Percentiles rank a stretch among this genome's conserved stretches.
Evolutionary conservation across 2,329 filamentous ascomycete genomes (phyloP).

Genomic region (Nothophaeocryptopus gaeumannii): DNA sequence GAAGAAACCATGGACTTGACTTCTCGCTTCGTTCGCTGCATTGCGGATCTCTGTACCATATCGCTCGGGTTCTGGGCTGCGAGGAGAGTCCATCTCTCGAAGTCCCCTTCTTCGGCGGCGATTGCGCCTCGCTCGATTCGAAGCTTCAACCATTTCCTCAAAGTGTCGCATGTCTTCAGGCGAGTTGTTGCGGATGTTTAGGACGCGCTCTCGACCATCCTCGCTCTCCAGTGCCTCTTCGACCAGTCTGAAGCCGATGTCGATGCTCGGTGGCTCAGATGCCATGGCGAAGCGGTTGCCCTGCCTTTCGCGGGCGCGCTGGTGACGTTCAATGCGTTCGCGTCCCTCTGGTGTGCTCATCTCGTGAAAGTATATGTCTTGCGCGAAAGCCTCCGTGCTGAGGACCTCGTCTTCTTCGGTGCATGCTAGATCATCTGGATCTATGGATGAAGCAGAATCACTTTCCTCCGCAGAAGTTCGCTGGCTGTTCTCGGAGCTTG

Average conservation of each 20-base stretch:
- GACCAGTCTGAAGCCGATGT: conserved; percentile 34
- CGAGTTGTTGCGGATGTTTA: conserved; percentile 17
- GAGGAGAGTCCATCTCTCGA: conserved; percentile 2
- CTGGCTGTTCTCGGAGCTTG: conserved; percentile 35
- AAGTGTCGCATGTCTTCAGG: conserved; percentile 7
- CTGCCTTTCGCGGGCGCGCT: conserved; percentile 35
- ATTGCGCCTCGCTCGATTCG: background rate
- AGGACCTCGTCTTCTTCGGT: conserved; percentile 28
- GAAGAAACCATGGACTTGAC: conserved; percentile 26
- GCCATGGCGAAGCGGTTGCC: conserved; percentile 28
- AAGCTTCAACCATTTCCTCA: conserved; percentile 11
- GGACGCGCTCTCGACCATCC: conserved; percentile 28
- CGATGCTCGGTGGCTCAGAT: conserved; percentile 24
- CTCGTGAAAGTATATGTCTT: conserved; percentile 31
- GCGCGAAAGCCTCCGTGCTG: conserved; percentile 28
- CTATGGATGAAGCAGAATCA: conserved; percentile 50
- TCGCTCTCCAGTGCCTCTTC: conserved; percentile 31
- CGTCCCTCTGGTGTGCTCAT: conserved; percentile 26
- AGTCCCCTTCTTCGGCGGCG: conserved; percentile 1
- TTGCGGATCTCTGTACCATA: conserved; percentile 18
- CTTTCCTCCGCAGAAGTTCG: conserved; percentile 40
- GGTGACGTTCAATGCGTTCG: conserved; percentile 24
- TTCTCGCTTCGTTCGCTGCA: conserved; percentile 17
- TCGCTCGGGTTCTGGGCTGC: conserved; percentile 20
- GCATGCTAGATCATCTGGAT: conserved; percentile 46